phyloP scores from a whole-genome alignment of 1,284 basidiomycete species.

The Heliocybe sulcata region DNA sequence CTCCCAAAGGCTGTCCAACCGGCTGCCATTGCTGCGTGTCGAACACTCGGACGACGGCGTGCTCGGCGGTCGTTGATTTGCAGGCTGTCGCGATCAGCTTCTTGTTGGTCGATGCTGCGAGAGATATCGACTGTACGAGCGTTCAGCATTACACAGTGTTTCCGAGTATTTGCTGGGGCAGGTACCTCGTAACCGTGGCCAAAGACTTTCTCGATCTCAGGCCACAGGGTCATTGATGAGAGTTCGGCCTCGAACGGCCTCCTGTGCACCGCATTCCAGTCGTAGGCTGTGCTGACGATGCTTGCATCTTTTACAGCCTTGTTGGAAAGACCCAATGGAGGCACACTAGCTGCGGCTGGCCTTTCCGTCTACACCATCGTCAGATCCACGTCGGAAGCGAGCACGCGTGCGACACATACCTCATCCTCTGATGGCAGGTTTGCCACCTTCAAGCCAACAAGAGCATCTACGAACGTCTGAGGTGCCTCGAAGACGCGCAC shows the following conservation, averaged over 20 bases:
- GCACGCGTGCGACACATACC: neutral
- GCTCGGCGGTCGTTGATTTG: constrained; percentile 80
- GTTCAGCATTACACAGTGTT: constrained; percentile 4
- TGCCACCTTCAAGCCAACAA: constrained; percentile 43
- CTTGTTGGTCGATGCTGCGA: constrained; percentile 66
- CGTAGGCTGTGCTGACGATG: neutral
- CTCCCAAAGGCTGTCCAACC: constrained; percentile 66
- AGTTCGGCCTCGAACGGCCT: constrained; percentile 82
- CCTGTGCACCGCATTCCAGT: constrained; percentile 19
- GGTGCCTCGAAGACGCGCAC: constrained; percentile 88
- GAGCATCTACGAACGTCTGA: constrained; percentile 60
- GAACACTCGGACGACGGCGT: constrained; percentile 86
- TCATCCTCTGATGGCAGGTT: constrained; percentile 39
- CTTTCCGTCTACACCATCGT: constrained; percentile 24
- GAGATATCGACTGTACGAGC: constrained; percentile 57
- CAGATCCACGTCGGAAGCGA: neutral
- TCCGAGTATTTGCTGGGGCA: constrained; percentile 10
- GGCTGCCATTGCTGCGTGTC: constrained; percentile 65
- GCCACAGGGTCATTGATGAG: constrained; percentile 87
- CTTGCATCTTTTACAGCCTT: constrained; percentile 46
- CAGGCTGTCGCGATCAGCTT: constrained; percentile 87
- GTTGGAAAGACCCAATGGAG: constrained; percentile 74
- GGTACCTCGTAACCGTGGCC: constrained; percentile 94
- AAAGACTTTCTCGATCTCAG: constrained; percentile 95
- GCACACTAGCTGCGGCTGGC: constrained; percentile 61